Evolutionary conservation across 495 filamentous ascomycete genomes (phyloP).

Genomic region (Cercophora samala): DNA sequence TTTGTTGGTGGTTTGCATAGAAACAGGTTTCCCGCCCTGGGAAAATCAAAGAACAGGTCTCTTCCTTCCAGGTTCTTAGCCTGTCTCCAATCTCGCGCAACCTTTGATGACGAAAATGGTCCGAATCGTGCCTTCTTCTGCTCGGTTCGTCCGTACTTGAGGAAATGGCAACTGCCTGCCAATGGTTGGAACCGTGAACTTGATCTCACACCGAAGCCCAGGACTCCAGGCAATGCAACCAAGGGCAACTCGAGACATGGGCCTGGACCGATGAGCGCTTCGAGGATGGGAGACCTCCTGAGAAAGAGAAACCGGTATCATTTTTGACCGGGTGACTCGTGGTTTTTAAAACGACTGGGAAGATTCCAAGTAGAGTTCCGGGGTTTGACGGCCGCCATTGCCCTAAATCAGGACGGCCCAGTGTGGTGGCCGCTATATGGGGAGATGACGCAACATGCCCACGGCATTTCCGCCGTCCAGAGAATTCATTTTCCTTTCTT

Average conservation of each 20-base stretch:
- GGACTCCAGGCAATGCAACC: neutral
- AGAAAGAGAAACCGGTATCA: neutral
- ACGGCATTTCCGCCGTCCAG: too few relatives aligned
- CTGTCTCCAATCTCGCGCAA: neutral
- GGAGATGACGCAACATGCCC: too few relatives aligned
- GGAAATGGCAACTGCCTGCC: neutral
- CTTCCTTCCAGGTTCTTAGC: too few relatives aligned
- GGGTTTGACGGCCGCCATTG: too few relatives aligned
- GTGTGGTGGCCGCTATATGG: too few relatives aligned
- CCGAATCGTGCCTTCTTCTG: neutral
- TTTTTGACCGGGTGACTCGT: neutral
- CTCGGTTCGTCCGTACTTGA: neutral
- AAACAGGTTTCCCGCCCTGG: too few relatives aligned
- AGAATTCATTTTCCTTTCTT: too few relatives aligned
- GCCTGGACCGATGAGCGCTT: too few relatives aligned
- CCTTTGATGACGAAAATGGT: too few relatives aligned
- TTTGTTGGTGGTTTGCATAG: neutral
- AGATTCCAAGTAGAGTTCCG: neutral
- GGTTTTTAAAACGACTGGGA: neutral
- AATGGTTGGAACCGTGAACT: neutral
- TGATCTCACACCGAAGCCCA: neutral
- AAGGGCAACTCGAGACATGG: neutral
- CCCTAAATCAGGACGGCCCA: too few relatives aligned
- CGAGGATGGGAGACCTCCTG: neutral
- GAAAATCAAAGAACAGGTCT: neutral